phyloP scores from a whole-genome alignment of 768 basidiomycete species.

The Coprinopsis strossmayeri region DNA sequence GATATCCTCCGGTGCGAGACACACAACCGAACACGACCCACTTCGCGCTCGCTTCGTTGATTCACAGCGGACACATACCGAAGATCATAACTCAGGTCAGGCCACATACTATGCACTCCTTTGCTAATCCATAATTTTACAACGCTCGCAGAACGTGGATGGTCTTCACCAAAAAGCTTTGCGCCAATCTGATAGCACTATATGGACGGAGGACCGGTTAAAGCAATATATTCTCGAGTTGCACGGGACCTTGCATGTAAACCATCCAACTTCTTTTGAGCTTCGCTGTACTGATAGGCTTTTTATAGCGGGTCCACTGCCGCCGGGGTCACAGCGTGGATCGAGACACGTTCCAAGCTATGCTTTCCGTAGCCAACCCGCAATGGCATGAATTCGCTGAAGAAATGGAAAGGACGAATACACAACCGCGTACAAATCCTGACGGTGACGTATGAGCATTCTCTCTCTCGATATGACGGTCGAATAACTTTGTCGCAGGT shows the following conservation, averaged over 20 bases:
- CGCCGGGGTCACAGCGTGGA: conserved; percentile 61
- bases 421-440: conserved; percentile 75
- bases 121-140: background rate
- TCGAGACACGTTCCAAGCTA: conserved; percentile 66
- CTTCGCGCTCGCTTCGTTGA: conserved; percentile 77
- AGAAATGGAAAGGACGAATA: conserved; percentile 51
- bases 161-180: conserved; percentile 86
- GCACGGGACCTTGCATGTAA: conserved; percentile 82
- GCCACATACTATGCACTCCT: background rate
- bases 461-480: conserved; percentile 5
- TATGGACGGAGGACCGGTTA: conserved; percentile 32
- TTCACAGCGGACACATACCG: conserved; percentile 54
- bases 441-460: conserved; percentile 74
- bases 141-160: conserved; percentile 66
- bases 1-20: conserved; percentile 84
- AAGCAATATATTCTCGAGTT: conserved; percentile 63
- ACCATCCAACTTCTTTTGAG: conserved; percentile 2
- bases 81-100: conserved; percentile 75
- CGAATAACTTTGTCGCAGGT: conserved; percentile 40
- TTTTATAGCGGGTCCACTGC: conserved; percentile 66
- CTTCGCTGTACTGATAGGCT: background rate
- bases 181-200: conserved; percentile 19
- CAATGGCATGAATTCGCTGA: conserved; percentile 68
- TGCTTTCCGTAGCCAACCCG: conserved; percentile 70
- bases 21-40: conserved; percentile 87